Conservation (phyloP, 2,329 filamentous ascomycete genomes). For the Allantophomopsis lycopodina region DNA sequence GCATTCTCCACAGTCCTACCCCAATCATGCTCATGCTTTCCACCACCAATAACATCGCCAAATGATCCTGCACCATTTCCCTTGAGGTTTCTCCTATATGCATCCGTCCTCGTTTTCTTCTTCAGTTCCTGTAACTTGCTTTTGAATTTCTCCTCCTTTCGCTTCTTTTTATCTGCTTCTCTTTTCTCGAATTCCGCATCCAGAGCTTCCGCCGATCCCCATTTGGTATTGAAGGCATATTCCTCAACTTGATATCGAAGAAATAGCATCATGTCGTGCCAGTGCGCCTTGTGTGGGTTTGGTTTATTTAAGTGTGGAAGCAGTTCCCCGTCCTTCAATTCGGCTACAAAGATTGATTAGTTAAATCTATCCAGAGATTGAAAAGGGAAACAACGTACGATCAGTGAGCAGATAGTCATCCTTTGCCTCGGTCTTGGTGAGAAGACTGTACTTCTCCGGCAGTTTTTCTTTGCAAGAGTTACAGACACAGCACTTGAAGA, state of each 20-base stretch:
- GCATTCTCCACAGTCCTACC: conserved; percentile 54
- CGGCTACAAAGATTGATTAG: conserved; percentile 35
- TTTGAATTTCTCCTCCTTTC: conserved; percentile 87
- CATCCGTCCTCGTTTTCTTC: conserved; percentile 83
- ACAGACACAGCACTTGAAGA: conserved; percentile 67
- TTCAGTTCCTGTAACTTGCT: conserved; percentile 81
- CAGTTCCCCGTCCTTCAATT: conserved; percentile 77
- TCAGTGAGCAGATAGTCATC: conserved; percentile 95
- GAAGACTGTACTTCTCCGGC: conserved; percentile 84
- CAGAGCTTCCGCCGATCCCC: conserved; percentile 74
- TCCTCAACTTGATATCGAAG: conserved; percentile 88
- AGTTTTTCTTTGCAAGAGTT: conserved; percentile 73
- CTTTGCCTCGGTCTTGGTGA: conserved; percentile 93
- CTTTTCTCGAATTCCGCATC: conserved; percentile 80
- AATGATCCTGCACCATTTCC: conserved; percentile 40
- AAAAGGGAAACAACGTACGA: conserved; percentile 34
- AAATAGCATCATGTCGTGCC: conserved; percentile 99
- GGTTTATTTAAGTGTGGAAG: conserved; percentile 79
- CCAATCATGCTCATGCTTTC: conserved; percentile 85
- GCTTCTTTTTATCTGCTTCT: conserved; percentile 64
- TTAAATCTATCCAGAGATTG: not conserved
- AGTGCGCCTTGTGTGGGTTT: conserved; percentile 90
- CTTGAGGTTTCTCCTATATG: conserved; percentile 61
- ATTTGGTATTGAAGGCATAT: conserved; percentile 80
- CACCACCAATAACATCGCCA: conserved; percentile 59